Evolutionary conservation across 169 alveolate species (phyloP).

Genomic region (Babesia sp.): DNA sequence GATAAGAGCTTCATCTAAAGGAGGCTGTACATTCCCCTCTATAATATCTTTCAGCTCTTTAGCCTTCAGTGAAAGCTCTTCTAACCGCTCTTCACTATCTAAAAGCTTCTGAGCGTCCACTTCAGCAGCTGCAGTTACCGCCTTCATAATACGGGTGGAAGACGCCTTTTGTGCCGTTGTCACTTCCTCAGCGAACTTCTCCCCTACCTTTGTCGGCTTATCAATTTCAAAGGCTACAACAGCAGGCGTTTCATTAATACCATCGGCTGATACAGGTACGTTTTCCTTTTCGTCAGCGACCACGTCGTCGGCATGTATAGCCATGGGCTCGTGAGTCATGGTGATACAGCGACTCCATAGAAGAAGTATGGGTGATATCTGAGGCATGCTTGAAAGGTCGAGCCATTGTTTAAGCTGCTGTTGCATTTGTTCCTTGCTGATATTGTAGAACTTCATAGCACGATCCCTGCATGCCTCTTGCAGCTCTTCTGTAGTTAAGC

Average conservation of each 20-base stretch:
- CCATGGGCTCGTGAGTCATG: slow-evolving; percentile 84
- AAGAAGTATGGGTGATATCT: slow-evolving; percentile 80
- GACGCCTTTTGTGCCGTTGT: slow-evolving; percentile 26
- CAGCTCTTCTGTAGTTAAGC: slow-evolving; percentile 76
- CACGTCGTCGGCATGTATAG: slow-evolving; percentile 56
- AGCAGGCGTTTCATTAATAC: background rate
- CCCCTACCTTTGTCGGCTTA: slow-evolving; percentile 13
- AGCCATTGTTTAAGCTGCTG: slow-evolving; percentile 81
- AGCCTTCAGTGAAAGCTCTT: slow-evolving; percentile 59
- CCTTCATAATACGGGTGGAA: slow-evolving; percentile 26
- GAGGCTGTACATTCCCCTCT: slow-evolving; percentile 21
- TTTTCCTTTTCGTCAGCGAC: background rate
- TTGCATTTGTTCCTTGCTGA: slow-evolving; percentile 80
- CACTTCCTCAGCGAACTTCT: slow-evolving; percentile 56
- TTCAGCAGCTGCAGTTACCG: slow-evolving; percentile 55
- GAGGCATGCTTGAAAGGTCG: slow-evolving; percentile 80
- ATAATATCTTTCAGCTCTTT: slow-evolving; percentile 59
- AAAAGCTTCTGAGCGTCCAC: slow-evolving; percentile 60
- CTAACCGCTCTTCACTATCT: slow-evolving; percentile 50
- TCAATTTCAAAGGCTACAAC: background rate
- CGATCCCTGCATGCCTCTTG: slow-evolving; percentile 82
- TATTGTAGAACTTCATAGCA: slow-evolving; percentile 82
- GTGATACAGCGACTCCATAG: slow-evolving; percentile 86
- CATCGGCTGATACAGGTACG: background rate
- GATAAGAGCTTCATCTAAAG: background rate